Evolutionary conservation across 2,329 filamentous ascomycete genomes (phyloP), one percentile per base, ranked within the genome.

Genomic region (Fusarium acutatum): DNA sequence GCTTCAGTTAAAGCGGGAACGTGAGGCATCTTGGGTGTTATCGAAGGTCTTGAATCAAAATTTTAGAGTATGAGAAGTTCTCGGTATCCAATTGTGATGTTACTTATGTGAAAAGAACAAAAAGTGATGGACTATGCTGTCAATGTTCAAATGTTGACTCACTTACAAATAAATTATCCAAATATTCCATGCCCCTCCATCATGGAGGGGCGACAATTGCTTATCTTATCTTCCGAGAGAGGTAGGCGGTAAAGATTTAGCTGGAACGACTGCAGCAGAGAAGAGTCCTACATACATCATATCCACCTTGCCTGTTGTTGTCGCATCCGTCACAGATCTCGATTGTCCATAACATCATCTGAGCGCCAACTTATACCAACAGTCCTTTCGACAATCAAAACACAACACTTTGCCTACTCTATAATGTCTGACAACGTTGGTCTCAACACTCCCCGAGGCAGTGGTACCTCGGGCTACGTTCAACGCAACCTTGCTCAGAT

Each of bases 391-490:
- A n/a, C n/a, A 20, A 20, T 14, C 40, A 15, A 46, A 17, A 30
- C 26, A 26, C 14, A 35, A 47, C 15, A 30, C 9, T 22, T 26
- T 32, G 14, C 18, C 13, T 24, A 22, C 37, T 24, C 35, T 20
- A 32, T 54, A 79, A 98, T 98, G 96, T 96, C 95, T 69, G 95
- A 96, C 75, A 99, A 99, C 85, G 96, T 99, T 80, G 97, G 96
- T 65, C 94, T 99, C 78, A 91, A 93, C 64, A 99, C 96, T 9
- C 96, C 96, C 7, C 92, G 96, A 79, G 96, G 96, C 76, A 97
- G 94, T 81, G 96, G 96, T 53, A 99, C 96, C 64, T 98, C 96
- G 2, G 96, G 96, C 81, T 98, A 98, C 82, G 96, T 99, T 64
- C 96, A 98, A 84, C 94, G 95, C 83, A 99, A 98, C 85, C 90